Percentiles rank a stretch among this genome's conserved stretches.
These are phyloP conservation scores for Colletotrichum camelliae DNA, from an alignment of 2,329 filamentous ascomycete genomes.

Conservation along the genomic window DNA sequence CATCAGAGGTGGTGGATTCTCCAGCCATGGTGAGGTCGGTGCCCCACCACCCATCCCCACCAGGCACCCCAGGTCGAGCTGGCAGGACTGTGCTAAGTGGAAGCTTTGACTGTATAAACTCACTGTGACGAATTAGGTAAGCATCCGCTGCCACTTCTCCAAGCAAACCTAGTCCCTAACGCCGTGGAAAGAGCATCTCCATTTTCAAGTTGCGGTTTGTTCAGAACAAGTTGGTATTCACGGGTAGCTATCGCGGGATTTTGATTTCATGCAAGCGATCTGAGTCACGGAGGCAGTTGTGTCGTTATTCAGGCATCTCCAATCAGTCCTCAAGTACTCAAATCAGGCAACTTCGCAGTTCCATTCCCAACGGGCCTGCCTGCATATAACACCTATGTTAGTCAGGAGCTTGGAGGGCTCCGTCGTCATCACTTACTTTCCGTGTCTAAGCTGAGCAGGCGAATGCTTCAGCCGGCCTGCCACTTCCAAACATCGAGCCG, in stretches of 20 bases:
- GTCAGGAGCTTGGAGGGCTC: not conserved
- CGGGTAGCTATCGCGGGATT: not conserved
- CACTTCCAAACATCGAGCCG: not conserved
- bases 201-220: not conserved
- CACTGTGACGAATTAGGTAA: not conserved
- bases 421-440: not conserved
- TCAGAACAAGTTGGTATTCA: not conserved
- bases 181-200: not conserved
- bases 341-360: not conserved
- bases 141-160: not conserved
- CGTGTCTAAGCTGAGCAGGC: not conserved
- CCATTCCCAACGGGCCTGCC: not conserved
- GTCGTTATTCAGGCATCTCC: not conserved
- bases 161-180: not conserved
- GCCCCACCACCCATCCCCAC: conserved; percentile 20
- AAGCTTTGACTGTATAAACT: not conserved
- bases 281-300: not conserved
- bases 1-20: conserved; percentile 19
- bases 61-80: not conserved
- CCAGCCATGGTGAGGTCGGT: conserved; percentile 22
- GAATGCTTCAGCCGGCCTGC: not conserved
- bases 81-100: conserved; percentile 2
- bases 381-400: not conserved
- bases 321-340: not conserved
- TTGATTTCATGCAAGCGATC: not conserved